phyloP scores from a whole-genome alignment of 164 flowering plant species.

The Aristolochia contorta region DNA sequence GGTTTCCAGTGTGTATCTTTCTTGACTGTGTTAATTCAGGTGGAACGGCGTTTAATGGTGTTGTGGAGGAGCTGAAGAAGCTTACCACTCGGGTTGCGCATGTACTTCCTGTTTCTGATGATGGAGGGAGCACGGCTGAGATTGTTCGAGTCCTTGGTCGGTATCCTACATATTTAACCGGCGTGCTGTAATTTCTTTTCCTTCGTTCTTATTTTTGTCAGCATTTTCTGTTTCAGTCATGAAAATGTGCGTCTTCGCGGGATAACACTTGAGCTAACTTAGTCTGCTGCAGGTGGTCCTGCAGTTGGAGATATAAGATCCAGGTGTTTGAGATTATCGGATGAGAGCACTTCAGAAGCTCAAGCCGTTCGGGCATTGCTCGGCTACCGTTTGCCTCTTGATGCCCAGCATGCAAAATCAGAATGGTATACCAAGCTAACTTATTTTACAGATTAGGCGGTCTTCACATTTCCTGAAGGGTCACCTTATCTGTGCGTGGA shows the following conservation, averaged over 20 bases:
- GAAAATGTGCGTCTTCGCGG: too few species aligned
- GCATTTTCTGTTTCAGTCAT: too few species aligned
- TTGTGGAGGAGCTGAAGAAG: constrained; percentile 83
- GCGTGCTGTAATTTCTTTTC: background rate
- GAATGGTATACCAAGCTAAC: constrained; percentile 57
- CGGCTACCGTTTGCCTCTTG: constrained; percentile 82
- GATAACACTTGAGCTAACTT: background rate
- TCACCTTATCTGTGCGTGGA: too few species aligned
- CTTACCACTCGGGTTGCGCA: constrained; percentile 84
- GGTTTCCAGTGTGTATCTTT: background rate
- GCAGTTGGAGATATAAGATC: constrained; percentile 99
- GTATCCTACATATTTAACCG: too few species aligned
- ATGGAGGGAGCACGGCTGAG: constrained; percentile 98
- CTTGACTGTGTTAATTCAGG: constrained; percentile 26
- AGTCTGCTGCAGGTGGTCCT: constrained; percentile 63
- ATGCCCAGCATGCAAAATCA: constrained; percentile 55
- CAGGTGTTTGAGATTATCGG: constrained; percentile 89
- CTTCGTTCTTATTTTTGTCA: too few species aligned
- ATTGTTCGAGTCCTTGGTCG: constrained; percentile 96
- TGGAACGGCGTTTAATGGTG: constrained; percentile 97
- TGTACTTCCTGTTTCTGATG: constrained; percentile 98
- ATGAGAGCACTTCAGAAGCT: constrained; percentile 84
- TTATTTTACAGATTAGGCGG: constrained; percentile 14
- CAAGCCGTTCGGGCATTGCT: constrained; percentile 80
- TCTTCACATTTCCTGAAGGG: too few species aligned